Conservation (phyloP, 495 filamentous ascomycete genomes). For the Staphylotrichum longicolle region DNA sequence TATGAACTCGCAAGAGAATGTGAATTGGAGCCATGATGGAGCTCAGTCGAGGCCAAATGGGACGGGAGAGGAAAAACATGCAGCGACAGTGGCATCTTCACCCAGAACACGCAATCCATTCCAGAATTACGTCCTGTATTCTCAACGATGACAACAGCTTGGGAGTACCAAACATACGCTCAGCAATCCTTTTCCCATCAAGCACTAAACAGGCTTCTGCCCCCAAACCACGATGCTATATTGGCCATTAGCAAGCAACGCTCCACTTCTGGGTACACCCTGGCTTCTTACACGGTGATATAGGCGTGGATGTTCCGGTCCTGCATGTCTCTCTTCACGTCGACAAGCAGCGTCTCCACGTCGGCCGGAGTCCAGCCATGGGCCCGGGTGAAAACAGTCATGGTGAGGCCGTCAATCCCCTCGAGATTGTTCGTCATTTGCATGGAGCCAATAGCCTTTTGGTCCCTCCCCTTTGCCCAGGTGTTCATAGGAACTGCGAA, state of each 20-base stretch:
- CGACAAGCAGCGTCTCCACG: conserved; percentile 52
- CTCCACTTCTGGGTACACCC: background rate
- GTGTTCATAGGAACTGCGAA: conserved; percentile 52
- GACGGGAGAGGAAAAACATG: too few species aligned
- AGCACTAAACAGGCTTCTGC: conserved; percentile 10
- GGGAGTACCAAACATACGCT: too few species aligned
- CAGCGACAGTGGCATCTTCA: too few species aligned
- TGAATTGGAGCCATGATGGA: too few species aligned
- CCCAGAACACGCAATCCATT: too few species aligned
- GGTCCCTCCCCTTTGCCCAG: conserved; percentile 49
- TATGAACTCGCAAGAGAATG: too few species aligned
- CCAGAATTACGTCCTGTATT: too few species aligned
- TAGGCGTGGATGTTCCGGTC: conserved; percentile 51
- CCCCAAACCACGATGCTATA: conserved; percentile 9
- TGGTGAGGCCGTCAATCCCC: conserved; percentile 50
- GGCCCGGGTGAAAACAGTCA: conserved; percentile 51
- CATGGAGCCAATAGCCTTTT: conserved; percentile 51
- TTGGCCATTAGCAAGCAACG: background rate
- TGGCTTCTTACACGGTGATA: conserved; percentile 41
- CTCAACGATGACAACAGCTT: too few species aligned
- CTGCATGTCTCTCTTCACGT: conserved; percentile 48
- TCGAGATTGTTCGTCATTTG: conserved; percentile 37
- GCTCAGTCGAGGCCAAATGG: too few species aligned
- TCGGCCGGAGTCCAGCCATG: conserved; percentile 51
- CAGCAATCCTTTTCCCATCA: background rate